Conservation (phyloP, 805 yeast species). For the Kodamaea hsintzibuensis region DNA sequence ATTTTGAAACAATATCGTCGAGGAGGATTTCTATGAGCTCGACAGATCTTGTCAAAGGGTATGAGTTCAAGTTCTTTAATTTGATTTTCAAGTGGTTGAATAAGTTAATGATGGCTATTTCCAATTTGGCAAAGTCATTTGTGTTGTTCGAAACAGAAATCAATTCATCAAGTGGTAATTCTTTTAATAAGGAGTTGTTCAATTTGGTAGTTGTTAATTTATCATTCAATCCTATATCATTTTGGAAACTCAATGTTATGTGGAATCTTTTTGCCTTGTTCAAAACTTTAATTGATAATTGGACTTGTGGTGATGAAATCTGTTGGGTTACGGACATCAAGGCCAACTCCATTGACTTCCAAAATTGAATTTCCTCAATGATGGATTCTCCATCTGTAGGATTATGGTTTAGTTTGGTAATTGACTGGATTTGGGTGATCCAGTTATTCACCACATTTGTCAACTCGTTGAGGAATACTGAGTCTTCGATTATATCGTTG, state of each 20-base stretch:
- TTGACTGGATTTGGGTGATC: constrained; percentile 61
- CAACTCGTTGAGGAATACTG: constrained; percentile 62
- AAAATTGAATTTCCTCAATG: constrained; percentile 70
- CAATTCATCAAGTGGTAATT: constrained; percentile 67
- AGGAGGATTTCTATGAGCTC: constrained; percentile 66
- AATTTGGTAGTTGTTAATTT: constrained; percentile 50
- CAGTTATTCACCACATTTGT: constrained; percentile 72
- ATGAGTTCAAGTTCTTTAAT: constrained; percentile 51
- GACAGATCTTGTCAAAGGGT: constrained; percentile 66
- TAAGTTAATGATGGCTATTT: constrained; percentile 44
- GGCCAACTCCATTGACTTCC: constrained; percentile 71
- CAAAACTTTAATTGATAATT: constrained; percentile 58
- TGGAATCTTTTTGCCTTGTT: constrained; percentile 76
- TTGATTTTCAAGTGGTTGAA: constrained; percentile 63
- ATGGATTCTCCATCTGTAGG: constrained; percentile 54
- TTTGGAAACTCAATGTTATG: constrained; percentile 67
- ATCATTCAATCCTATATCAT: constrained; percentile 68
- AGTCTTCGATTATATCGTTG: constrained; percentile 30
- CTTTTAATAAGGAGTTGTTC: constrained; percentile 66
- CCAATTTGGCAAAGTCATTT: constrained; percentile 40
- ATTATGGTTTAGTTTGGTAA: constrained; percentile 54
- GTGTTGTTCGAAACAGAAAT: constrained; percentile 19
- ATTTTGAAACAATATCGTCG: constrained; percentile 49
- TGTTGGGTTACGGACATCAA: constrained; percentile 59
- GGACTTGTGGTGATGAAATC: constrained; percentile 52